These are phyloP conservation scores for Pleoardoris graminearum DNA, from an alignment of 2,329 filamentous ascomycete species.

Conservation along the genomic window DNA sequence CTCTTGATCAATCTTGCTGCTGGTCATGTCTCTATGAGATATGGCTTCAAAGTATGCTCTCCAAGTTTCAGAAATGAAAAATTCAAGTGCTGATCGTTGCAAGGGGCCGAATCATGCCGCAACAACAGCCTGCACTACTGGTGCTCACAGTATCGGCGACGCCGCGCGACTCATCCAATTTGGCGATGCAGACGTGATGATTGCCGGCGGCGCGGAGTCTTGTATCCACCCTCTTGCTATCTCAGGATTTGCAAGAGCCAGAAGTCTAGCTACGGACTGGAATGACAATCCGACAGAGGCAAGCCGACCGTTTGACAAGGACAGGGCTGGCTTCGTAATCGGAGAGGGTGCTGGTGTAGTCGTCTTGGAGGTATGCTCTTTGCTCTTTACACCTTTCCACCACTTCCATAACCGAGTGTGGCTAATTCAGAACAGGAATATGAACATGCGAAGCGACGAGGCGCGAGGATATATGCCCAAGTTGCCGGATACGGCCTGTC, in stretches of 20 bases:
- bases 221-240: conserved; percentile 95
- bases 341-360: conserved; percentile 88
- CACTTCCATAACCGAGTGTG: not conserved
- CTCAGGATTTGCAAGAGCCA: conserved; percentile 84
- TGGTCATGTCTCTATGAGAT: conserved; percentile 90
- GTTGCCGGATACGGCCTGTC: conserved; percentile 87
- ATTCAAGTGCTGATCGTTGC: conserved; percentile 9
- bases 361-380: conserved; percentile 68
- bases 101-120: conserved; percentile 88
- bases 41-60: conserved; percentile 67
- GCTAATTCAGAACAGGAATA: conserved; percentile 60
- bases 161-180: conserved; percentile 89
- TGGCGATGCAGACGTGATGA: conserved; percentile 91
- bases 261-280: conserved; percentile 80
- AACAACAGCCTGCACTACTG: conserved; percentile 95
- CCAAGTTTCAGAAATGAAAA: not conserved
- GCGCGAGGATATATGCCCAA: conserved; percentile 85
- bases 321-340: conserved; percentile 85
- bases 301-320: conserved; percentile 84
- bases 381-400: too few relatives aligned
- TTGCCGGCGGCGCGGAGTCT: conserved; percentile 92
- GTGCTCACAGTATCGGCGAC: conserved; percentile 91
- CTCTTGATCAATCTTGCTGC: conserved; percentile 94
- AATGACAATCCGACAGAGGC: conserved; percentile 72
- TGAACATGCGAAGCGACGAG: conserved; percentile 79